A percentile compares a stretch with the other conserved stretches of the same genome.
Conservation (phyloP, 2,329 filamentous ascomycete species). For the Aschersonia sp. region DNA sequence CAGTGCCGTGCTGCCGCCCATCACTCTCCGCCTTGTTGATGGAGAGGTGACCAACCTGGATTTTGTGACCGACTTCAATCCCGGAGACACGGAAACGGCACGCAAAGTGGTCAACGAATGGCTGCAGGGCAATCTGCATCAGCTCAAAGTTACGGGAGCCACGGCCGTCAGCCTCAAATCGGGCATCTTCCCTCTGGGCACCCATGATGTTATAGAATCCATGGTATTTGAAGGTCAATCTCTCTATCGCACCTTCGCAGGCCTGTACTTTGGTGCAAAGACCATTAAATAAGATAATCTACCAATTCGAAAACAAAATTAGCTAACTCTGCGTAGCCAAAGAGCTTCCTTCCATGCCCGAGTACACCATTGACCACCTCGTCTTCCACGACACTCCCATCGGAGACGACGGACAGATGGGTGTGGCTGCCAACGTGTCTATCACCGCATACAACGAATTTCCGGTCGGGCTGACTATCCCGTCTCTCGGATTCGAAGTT, state of each 20-base stretch:
- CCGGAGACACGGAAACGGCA: slow-evolving; percentile 64
- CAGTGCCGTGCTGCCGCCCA: slow-evolving; percentile 57
- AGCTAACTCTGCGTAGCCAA: slow-evolving; percentile 33
- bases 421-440: slow-evolving; percentile 68
- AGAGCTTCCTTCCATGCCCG: slow-evolving; percentile 62
- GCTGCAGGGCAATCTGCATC: slow-evolving; percentile 62
- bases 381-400: slow-evolving; percentile 59
- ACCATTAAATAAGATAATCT: slow-evolving; percentile 17
- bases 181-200: slow-evolving; percentile 66
- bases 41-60: slow-evolving; percentile 66
- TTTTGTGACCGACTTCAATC: slow-evolving; percentile 59
- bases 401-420: slow-evolving; percentile 34
- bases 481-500: slow-evolving; percentile 70
- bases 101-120: slow-evolving; percentile 76
- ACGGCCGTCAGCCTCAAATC: slow-evolving; percentile 62
- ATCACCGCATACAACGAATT: slow-evolving; percentile 61
- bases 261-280: slow-evolving; percentile 48
- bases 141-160: slow-evolving; percentile 58
- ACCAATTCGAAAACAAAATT: slow-evolving; percentile 3
- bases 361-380: slow-evolving; percentile 69
- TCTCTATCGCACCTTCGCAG: slow-evolving; percentile 48
- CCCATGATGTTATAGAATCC: slow-evolving; percentile 58
- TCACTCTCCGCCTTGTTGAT: slow-evolving; percentile 64
- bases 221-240: slow-evolving; percentile 72
- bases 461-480: slow-evolving; percentile 62